Evolutionary conservation across 306 rosid species (phyloP), one percentile per base, ranked within the genome.

Genomic region (Ochetophila trinervis): DNA sequence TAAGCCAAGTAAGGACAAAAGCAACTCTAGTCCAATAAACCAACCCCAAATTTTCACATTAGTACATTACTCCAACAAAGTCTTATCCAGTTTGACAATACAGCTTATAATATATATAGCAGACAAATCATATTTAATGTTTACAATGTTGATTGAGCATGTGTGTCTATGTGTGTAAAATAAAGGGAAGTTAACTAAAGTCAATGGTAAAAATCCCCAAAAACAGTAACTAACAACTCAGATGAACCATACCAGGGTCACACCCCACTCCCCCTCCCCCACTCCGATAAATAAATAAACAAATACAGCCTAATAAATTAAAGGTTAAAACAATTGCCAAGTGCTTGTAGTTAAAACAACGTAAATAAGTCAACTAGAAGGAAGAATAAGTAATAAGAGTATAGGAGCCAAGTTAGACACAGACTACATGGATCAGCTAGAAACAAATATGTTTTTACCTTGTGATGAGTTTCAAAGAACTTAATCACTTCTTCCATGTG

Each of bases 401-500:
- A 9, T 15, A 19, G 34, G 19, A 19, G 11, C 3, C 18, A 12
- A 17, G 27, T 34, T 11, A 17, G 6, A 40, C 48, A 35, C 13
- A n/a, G 17, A 20, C 2, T 20, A 62, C 14, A 64, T 60, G 23
- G 8, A 49, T 35, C 44, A 35, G 18, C 51, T 8, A 57, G 7
- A 24, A 50, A 24, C 58, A 76, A 42, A 49, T 19, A 12, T 16
- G 2, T 6, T 23, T 36, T 73, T 66, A 90, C 99, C 97, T 94
- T 81, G 82, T 94, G 99, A 58, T 94, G 91, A 65, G 99, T 86
- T 83, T 94, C 99, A 71, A 94, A 94, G 75, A 94, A 94, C 81
- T 86, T 86, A 8, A 94, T 94, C 79, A 90, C 97, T 88, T 94
- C 99, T 80, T 94, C 99, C 99, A 94, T 94, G 54, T 94, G 97